Percentiles rank a stretch among this genome's conserved stretches.
Conservation (phyloP, 371 early-diverging fungal species). For the Dichotomocladium elegans region DNA sequence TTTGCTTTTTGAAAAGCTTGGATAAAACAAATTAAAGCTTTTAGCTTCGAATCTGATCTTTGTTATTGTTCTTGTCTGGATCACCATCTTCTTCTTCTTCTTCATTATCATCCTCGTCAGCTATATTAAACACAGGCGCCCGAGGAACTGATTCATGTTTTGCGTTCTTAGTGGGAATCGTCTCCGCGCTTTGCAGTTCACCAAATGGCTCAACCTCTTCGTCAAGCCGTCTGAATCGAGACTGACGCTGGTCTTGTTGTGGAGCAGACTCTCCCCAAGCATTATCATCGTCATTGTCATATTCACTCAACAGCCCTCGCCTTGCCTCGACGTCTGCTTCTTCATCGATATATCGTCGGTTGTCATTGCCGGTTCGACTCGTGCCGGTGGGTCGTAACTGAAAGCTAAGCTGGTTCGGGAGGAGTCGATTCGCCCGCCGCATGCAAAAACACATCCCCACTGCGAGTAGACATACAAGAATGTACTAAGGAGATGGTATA, state of each 20-base stretch:
- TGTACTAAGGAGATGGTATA: constrained; percentile 20
- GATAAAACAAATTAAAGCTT: not conserved
- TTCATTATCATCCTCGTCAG: constrained; percentile 12
- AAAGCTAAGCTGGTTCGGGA: constrained; percentile 39
- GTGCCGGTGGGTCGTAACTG: constrained; percentile 21
- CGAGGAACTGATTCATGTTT: not conserved
- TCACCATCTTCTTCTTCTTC: not conserved
- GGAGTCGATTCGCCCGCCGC: constrained; percentile 31
- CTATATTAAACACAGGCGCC: constrained; percentile 13
- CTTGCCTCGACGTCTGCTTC: constrained; percentile 29
- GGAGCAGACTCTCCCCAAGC: not conserved
- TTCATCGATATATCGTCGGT: constrained; percentile 14
- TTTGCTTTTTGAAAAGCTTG: too few relatives aligned
- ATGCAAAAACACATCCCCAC: constrained; percentile 42
- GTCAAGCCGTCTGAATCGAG: not conserved
- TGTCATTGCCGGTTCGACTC: constrained; percentile 11
- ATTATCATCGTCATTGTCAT: constrained; percentile 15
- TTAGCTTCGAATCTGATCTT: not conserved
- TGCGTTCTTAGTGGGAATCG: not conserved
- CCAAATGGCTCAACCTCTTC: constrained; percentile 17
- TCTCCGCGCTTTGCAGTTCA: constrained; percentile 14
- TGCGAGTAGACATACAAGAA: constrained; percentile 22
- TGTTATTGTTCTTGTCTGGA: not conserved
- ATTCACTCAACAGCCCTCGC: constrained; percentile 21
- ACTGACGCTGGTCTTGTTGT: constrained; percentile 1